Base-by-base conservation (phyloP, 768 basidiomycete species). In the Boletus rubroflammeus region DNA sequence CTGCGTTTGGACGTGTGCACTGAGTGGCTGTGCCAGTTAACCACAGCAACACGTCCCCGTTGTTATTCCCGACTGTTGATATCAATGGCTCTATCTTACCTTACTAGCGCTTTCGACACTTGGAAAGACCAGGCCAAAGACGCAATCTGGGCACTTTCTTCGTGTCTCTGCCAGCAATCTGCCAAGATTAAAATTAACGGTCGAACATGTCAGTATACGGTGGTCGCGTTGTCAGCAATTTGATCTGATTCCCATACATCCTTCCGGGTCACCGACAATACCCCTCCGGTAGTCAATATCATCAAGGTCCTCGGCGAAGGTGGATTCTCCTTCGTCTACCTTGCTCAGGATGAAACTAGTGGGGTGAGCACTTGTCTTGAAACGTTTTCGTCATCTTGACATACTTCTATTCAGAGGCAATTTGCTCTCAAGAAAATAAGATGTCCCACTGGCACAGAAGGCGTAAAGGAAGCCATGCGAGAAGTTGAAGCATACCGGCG, bases 341-440 rank as follows among this genome's bases (percentile, higher is more conserved):
- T 90, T 31, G 90, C 86, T 3, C 89, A 91, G 68, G 91, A 93
- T 69, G 90, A 92, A 62, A 78, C 81, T 55, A 92, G 90, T 62
- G 89, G 89, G 47, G 90, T 91, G 66, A 62, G 86, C 75, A 35
- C 23, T 55, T 15, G 15, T 23, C 41, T 32, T 5, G 17, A 19
- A 5, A 10, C 6, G 3, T n/a, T n/a, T 11, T 55, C 5, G 31
- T 41, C 25, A 1, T 52, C 25, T 36, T 45, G 36, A 48, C 39
- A 19, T 17, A 31, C 19, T 19, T 19, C 40, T 50, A 34, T 65
- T 1, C 71, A 93, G 82, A 81, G 94, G 58, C 84, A 91, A 77
- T 98, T 96, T 63, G 97, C 97, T 0, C 76, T 99, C 58, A 99
- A 99, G 78, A 98, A 97, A 74, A 95, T 97, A 67, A 81, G 93